Evolutionary conservation across 148 eudicot species (phyloP).

Genomic region (Nepenthes mirabilis): DNA sequence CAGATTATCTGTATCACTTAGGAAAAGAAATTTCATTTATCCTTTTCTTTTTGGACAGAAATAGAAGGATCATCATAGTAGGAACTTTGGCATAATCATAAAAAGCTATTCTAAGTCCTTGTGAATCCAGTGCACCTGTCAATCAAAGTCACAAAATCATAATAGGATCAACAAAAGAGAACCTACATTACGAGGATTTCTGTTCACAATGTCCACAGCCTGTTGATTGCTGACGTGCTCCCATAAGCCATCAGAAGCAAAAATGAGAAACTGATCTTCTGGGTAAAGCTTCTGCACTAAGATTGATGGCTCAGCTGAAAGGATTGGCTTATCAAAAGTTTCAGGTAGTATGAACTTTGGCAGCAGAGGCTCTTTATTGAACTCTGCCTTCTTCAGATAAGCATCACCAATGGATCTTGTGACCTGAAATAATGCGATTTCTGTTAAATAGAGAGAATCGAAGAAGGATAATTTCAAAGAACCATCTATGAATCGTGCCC

Average conservation of each 20-base stretch:
- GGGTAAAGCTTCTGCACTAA: slow-evolving; percentile 23
- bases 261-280: slow-evolving; percentile 38
- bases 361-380: slow-evolving; percentile 31
- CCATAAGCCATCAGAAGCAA: slow-evolving; percentile 58
- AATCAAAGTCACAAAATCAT: no score
- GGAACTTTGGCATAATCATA: no score
- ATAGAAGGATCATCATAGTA: no score
- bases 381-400: slow-evolving; percentile 39
- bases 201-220: slow-evolving; percentile 39
- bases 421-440: slow-evolving; percentile 14
- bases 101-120: no score
- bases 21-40: no score
- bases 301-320: slow-evolving; percentile 37
- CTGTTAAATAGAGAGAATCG: no score
- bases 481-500: no score
- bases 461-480: no score
- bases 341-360: slow-evolving; percentile 30
- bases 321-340: slow-evolving; percentile 32
- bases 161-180: slow-evolving; percentile 2
- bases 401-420: slow-evolving; percentile 50
- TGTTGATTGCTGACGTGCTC: slow-evolving; percentile 48
- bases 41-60: no score
- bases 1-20: no score
- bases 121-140: no score
- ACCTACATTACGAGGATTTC: slow-evolving; percentile 27